Percentiles rank a stretch among this genome's conserved stretches.
Evolutionary conservation across 306 rosid genomes (phyloP).

Genomic region (Lotus japonicus): DNA sequence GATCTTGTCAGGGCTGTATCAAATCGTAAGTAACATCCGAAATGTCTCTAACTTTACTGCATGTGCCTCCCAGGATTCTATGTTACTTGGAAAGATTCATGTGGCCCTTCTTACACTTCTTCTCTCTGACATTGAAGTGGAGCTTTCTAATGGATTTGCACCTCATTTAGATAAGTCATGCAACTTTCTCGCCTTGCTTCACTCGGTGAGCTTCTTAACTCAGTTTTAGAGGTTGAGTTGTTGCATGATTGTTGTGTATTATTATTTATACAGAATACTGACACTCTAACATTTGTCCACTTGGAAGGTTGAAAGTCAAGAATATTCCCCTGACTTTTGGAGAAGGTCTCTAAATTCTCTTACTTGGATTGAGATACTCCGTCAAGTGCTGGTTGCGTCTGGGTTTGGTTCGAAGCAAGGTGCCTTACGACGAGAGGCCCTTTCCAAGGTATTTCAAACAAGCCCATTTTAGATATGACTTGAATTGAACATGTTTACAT

Average conservation of each 20-base stretch:
- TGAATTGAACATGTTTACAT: neutral
- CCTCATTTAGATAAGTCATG: constrained; percentile 69
- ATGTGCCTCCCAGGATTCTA: constrained; percentile 59
- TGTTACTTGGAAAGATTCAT: constrained; percentile 82
- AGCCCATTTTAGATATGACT: neutral
- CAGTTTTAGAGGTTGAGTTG: constrained; percentile 10
- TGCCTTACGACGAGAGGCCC: constrained; percentile 48
- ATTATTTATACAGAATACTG: neutral
- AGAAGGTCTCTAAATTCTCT: constrained; percentile 71
- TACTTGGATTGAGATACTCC: constrained; percentile 88
- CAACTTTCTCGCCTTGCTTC: constrained; percentile 86
- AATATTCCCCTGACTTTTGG: constrained; percentile 62
- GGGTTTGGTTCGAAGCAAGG: constrained; percentile 88
- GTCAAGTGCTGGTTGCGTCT: constrained; percentile 88
- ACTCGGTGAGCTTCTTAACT: constrained; percentile 58
- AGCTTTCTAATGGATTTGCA: constrained; percentile 46
- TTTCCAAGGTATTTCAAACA: constrained; percentile 58
- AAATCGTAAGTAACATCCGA: constrained; percentile 9
- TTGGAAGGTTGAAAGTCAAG: constrained; percentile 72
- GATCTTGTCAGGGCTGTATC: neutral
- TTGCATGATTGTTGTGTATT: neutral
- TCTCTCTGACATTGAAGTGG: constrained; percentile 64
- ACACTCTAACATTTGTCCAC: constrained; percentile 7
- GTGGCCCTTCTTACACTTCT: constrained; percentile 76
- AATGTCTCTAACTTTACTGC: constrained; percentile 4